Base-by-base conservation (phyloP, 306 rosid species). In the Castanopsis chinensis region DNA sequence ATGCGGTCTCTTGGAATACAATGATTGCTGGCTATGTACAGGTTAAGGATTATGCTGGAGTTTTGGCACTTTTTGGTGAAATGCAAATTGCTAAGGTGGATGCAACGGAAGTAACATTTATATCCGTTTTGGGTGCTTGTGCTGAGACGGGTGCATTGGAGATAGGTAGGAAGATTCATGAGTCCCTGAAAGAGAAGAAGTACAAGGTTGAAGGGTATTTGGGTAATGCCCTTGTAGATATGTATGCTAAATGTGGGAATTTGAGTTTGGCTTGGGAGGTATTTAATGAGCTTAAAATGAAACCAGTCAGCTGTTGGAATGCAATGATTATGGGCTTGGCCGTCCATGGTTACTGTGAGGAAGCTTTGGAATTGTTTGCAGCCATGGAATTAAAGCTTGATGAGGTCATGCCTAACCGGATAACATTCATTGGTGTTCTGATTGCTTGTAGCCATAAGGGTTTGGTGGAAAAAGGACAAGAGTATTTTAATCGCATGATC, bases 371-470 rank as follows among this genome's bases (percentile, higher is more conserved):
- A 45, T 80, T 88, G 67, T 92, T 88, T 78, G 37, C 83, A 17
- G 67, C 73, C 23, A 90, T 87, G 97, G 94, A 90, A 74, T 60
- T 20, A 17, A 73, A 51, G 82, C 73, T 30, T 55, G 81, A 73
- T 25, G 85, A 69, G 41, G 81, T 82, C 53, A 85, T 77, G 70
- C 94, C 97, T 1, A 90, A 92, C 69, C 80, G 87, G 33, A 81
- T 88, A 4, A 87, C 92, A 5, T 88, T 90, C 78, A 85, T 88
- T 25, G 97, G 88, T 19, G 82, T 90, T 80, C 71, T 92, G 56
- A 85, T 88, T 75, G 94, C 94, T 60, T 92, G 97, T 65, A 87
- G 92, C 79, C 97, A 84, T 43, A 88, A 88, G 82, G 94, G 97
- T 76, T 83, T 88, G 75, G 90, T 89, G 77, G 92, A 82, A 78